These are phyloP conservation scores for Breynia disticha DNA, from an alignment of 441 rosid genomes.

Conservation along the genomic window DNA sequence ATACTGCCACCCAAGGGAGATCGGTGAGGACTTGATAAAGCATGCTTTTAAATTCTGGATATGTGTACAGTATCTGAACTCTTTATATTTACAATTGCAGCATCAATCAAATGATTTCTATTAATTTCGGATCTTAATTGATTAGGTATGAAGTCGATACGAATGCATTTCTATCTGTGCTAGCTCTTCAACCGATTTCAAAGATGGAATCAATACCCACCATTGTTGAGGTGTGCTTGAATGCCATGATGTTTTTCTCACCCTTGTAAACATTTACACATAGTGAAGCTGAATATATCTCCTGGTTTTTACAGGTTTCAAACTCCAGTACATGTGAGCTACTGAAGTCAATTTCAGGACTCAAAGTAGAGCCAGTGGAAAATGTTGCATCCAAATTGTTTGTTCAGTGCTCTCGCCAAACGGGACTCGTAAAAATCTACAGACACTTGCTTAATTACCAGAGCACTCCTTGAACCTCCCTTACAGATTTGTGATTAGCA, in stretches of 20 bases:
- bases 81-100: not conserved
- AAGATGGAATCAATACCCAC: slow-evolving; percentile 69
- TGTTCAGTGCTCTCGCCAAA: slow-evolving; percentile 96
- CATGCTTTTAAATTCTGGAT: not conserved
- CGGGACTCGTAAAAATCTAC: slow-evolving; percentile 86
- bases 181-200: slow-evolving; percentile 84
- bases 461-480: slow-evolving; percentile 41
- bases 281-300: slow-evolving; percentile 10
- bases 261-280: not conserved
- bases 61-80: not conserved
- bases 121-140: slow-evolving; percentile 22
- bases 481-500: slow-evolving; percentile 8
- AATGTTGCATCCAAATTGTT: slow-evolving; percentile 85
- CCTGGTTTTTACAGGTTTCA: slow-evolving; percentile 54
- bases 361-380: slow-evolving; percentile 88
- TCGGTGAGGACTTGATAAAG: slow-evolving; percentile 36
- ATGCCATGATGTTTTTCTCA: not conserved
- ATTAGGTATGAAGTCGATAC: slow-evolving; percentile 90
- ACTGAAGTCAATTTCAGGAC: slow-evolving; percentile 70
- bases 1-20: slow-evolving; percentile 82
- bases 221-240: slow-evolving; percentile 73
- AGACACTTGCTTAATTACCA: slow-evolving; percentile 84
- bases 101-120: slow-evolving; percentile 14
- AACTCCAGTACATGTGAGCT: slow-evolving; percentile 74
- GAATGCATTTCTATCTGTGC: slow-evolving; percentile 84